A percentile compares a stretch with the other conserved stretches of the same genome.
phyloP scores from a whole-genome alignment of 2,329 filamentous ascomycete species.

The Colletotrichum graminicola region DNA sequence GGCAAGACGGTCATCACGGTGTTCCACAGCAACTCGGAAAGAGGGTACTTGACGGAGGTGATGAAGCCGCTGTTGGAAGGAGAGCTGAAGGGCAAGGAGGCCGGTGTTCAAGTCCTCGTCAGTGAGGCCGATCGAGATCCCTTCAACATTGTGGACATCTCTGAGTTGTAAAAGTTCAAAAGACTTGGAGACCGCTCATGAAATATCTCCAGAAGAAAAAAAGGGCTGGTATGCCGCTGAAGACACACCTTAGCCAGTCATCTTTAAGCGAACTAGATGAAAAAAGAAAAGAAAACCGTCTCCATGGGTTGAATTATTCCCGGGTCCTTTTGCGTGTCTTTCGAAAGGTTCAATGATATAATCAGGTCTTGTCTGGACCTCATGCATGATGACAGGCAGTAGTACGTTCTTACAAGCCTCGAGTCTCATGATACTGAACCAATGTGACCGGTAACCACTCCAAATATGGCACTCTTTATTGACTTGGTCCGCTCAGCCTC shows the following conservation, averaged over 20 bases:
- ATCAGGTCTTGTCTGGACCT: not conserved
- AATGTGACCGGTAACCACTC: not conserved
- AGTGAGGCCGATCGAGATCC: constrained; percentile 89
- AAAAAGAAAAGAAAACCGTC: not conserved
- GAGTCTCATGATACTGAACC: not conserved
- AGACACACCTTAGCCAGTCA: not conserved
- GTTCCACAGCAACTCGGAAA: constrained; percentile 94
- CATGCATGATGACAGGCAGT: too few species aligned
- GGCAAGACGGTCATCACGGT: constrained; percentile 86
- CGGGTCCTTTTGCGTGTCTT: not conserved
- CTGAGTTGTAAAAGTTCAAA: constrained; percentile 49
- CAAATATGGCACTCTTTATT: not conserved
- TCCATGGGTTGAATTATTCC: not conserved
- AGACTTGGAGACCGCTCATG: not conserved
- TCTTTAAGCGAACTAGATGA: not conserved
- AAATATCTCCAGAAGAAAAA: not conserved
- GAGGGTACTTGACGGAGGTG: constrained; percentile 80
- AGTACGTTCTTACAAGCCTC: not conserved
- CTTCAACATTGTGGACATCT: constrained; percentile 78
- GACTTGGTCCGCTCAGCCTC: not conserved
- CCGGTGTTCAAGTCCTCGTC: constrained; percentile 73
- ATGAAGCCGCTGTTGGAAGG: constrained; percentile 75
- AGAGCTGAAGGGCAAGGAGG: constrained; percentile 64
- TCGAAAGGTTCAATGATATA: not conserved
- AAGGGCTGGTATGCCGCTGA: not conserved